Evolutionary conservation across 2,329 filamentous ascomycete species (phyloP).

Genomic region (Talaromyces sp.): DNA sequence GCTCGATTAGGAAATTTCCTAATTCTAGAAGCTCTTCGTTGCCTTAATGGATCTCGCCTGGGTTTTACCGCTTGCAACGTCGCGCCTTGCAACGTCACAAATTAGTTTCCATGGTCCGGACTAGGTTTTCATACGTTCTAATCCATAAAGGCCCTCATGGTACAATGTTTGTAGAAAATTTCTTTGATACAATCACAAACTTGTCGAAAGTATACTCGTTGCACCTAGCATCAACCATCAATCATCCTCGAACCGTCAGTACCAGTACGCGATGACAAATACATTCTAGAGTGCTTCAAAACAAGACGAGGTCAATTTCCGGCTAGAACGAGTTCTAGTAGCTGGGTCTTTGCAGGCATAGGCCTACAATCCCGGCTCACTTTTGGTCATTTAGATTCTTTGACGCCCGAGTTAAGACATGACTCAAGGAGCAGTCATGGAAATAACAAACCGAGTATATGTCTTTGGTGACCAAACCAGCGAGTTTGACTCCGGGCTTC

Average conservation of each 20-base stretch:
- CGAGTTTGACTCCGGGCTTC: conserved; percentile 39
- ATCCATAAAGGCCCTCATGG: conserved; percentile 7
- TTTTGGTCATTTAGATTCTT: background rate
- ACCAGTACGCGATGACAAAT: background rate
- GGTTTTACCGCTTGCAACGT: conserved; percentile 12
- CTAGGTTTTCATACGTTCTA: background rate
- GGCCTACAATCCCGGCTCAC: background rate
- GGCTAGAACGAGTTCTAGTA: background rate
- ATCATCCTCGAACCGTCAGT: background rate
- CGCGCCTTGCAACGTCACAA: conserved; percentile 6
- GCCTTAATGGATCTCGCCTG: conserved; percentile 1
- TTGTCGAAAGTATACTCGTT: background rate
- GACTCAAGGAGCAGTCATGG: conserved; percentile 19
- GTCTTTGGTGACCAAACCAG: conserved; percentile 46
- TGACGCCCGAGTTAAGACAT: background rate
- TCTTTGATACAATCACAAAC: background rate
- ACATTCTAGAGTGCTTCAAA: background rate
- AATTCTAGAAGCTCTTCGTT: conserved; percentile 9
- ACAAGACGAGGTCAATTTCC: background rate
- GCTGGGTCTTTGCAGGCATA: background rate
- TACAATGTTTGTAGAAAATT: background rate
- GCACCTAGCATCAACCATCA: background rate
- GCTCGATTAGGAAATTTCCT: conserved; percentile 6
- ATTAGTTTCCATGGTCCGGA: conserved; percentile 3
- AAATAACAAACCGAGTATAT: conserved; percentile 31